Evolutionary conservation across 225 moss, liverwort and hornwort species (phyloP).

Genomic region (Climacium dendroides): DNA sequence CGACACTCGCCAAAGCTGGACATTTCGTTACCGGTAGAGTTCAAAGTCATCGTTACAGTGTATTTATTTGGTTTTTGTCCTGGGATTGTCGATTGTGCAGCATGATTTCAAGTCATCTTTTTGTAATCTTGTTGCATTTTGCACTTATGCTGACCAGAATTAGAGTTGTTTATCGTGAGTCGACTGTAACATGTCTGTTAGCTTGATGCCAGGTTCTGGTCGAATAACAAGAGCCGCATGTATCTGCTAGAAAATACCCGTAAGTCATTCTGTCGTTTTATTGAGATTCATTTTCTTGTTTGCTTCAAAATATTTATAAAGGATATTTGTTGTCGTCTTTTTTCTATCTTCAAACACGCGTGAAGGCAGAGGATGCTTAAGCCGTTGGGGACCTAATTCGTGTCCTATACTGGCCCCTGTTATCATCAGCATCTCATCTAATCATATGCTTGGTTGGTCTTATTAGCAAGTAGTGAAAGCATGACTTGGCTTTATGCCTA

Average conservation of each 20-base stretch:
- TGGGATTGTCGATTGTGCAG: neutral
- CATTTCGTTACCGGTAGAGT: conserved; percentile 30
- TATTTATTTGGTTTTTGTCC: neutral
- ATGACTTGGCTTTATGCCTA: neutral
- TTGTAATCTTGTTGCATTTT: neutral
- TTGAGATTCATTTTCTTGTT: neutral
- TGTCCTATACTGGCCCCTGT: neutral
- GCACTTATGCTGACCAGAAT: neutral
- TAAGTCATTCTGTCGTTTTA: neutral
- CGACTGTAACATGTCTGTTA: neutral
- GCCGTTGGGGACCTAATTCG: neutral
- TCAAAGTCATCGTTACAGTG: neutral
- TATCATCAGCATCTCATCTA: neutral
- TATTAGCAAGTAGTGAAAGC: neutral
- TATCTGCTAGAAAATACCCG: conserved; percentile 41
- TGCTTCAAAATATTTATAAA: neutral
- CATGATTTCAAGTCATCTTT: neutral
- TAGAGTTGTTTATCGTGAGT: neutral
- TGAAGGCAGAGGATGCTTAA: neutral
- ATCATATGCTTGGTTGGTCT: neutral
- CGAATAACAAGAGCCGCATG: conserved; percentile 51
- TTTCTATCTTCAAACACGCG: neutral
- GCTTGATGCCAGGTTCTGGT: conserved; percentile 23
- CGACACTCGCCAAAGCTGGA: conserved; percentile 34
- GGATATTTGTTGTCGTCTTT: neutral